Conservation (phyloP, 202 grass and related monocot species). For the Digitaria exilis region DNA sequence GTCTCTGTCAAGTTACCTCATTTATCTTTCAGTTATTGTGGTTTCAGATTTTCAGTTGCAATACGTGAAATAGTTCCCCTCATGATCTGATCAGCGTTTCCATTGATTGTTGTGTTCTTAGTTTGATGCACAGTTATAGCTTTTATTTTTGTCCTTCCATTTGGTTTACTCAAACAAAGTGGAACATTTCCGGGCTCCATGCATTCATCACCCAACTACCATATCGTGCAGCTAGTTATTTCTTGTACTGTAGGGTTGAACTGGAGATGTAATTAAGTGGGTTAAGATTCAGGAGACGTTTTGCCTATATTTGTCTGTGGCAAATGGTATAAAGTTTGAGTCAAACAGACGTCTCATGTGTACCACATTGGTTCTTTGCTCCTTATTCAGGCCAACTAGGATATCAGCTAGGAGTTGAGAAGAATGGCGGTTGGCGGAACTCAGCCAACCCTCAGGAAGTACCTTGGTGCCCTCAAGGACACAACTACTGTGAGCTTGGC, state of each 20-base stretch:
- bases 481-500: slow-evolving; percentile 94
- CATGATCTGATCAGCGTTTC: neutral
- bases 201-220: slow-evolving; percentile 1
- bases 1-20: slow-evolving; percentile 4
- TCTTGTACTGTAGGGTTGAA: slow-evolving; percentile 1
- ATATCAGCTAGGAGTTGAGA: slow-evolving; percentile 29
- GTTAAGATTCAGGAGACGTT: slow-evolving; percentile 15
- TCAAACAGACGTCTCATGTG: slow-evolving; percentile 25
- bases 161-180: slow-evolving; percentile 11
- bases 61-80: neutral
- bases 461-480: slow-evolving; percentile 97
- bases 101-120: slow-evolving; percentile 11
- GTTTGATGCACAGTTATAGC: neutral
- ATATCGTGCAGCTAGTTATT: neutral
- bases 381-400: slow-evolving; percentile 35
- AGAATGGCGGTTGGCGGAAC: slow-evolving; percentile 80
- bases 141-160: neutral
- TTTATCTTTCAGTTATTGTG: neutral
- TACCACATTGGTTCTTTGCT: slow-evolving; percentile 32
- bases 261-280: neutral
- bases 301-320: neutral
- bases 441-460: slow-evolving; percentile 85
- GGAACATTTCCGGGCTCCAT: neutral
- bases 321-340: neutral
- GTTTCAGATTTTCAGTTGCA: neutral